Percentiles rank a stretch among this genome's conserved stretches.
Evolutionary conservation across 805 yeast species (phyloP).

Genomic region (Metschnikowia noctiluminum): DNA sequence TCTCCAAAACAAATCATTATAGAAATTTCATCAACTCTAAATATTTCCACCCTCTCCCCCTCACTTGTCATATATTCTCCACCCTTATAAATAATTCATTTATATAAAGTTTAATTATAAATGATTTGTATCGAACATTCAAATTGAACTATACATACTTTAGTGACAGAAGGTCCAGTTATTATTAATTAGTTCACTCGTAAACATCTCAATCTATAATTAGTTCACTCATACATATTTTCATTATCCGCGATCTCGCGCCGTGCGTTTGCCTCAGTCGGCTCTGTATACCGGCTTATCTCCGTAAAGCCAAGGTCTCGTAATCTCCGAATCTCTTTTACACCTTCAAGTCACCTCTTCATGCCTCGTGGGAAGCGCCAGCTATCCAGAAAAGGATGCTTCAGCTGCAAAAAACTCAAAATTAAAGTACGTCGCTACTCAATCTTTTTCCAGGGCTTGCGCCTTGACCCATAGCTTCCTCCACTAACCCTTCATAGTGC

Average conservation of each 20-base stretch:
- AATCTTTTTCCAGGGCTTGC: background rate
- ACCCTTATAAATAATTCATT: too few relatives aligned
- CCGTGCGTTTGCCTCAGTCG: too few relatives aligned
- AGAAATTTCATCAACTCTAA: too few relatives aligned
- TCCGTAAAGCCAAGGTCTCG: background rate
- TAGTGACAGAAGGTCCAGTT: too few relatives aligned
- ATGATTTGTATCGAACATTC: too few relatives aligned
- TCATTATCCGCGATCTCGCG: background rate
- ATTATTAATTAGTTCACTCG: too few relatives aligned
- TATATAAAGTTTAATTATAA: too few relatives aligned
- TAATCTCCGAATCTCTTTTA: background rate
- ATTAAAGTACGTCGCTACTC: conserved; percentile 26
- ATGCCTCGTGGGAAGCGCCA: conserved; percentile 8
- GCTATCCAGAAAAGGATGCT: conserved; percentile 24
- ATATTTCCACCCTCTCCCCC: too few relatives aligned
- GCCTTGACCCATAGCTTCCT: background rate
- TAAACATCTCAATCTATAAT: background rate
- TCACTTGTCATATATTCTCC: too few relatives aligned
- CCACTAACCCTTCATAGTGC: conserved; percentile 20
- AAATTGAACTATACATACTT: too few relatives aligned
- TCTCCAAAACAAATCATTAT: too few relatives aligned
- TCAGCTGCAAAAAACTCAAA: conserved; percentile 29
- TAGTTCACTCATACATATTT: background rate
- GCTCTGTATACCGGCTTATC: background rate
- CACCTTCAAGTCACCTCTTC: background rate